These are phyloP conservation scores for Begonia fuchsioides DNA, from an alignment of 306 rosid genomes.

Conservation along the genomic window DNA sequence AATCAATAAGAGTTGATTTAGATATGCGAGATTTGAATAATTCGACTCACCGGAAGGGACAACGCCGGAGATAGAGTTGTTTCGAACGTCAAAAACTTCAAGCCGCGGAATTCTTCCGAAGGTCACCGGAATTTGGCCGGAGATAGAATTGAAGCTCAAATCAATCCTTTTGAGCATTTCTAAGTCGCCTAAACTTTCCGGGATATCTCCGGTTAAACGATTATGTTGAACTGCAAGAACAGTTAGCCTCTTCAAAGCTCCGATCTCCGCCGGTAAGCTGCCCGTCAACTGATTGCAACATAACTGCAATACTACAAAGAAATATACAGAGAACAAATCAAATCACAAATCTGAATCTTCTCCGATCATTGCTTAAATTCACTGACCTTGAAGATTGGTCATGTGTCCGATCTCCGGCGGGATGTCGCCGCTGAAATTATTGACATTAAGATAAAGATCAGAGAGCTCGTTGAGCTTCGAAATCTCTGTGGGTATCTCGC, in stretches of 20 bases:
- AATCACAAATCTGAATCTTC: no score
- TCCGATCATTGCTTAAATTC: no score
- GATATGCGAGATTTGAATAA: no score
- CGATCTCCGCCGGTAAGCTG: conserved; percentile 45
- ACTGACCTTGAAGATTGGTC: no score
- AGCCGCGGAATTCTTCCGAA: conserved; percentile 27
- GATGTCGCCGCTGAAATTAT: no score
- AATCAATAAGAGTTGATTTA: not conserved
- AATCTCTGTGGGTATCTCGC: conserved; percentile 1
- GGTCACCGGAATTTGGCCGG: conserved; percentile 39
- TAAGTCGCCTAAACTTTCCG: conserved; percentile 47
- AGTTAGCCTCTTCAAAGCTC: conserved; percentile 44
- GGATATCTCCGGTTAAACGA: conserved; percentile 50
- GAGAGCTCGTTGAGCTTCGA: no score
- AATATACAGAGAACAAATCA: no score
- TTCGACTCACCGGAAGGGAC: conserved; percentile 52
- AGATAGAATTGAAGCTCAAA: conserved; percentile 67
- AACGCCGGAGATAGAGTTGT: conserved; percentile 60
- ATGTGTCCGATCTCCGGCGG: no score
- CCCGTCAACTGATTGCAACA: conserved; percentile 74
- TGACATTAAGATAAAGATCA: no score
- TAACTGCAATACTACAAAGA: conserved; percentile 49
- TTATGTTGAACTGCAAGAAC: conserved; percentile 67
- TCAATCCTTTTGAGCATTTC: conserved; percentile 42
- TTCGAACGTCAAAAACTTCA: conserved; percentile 42